Base-by-base conservation (phyloP, 768 basidiomycete species). In the Rhodotorula graminis region DNA sequence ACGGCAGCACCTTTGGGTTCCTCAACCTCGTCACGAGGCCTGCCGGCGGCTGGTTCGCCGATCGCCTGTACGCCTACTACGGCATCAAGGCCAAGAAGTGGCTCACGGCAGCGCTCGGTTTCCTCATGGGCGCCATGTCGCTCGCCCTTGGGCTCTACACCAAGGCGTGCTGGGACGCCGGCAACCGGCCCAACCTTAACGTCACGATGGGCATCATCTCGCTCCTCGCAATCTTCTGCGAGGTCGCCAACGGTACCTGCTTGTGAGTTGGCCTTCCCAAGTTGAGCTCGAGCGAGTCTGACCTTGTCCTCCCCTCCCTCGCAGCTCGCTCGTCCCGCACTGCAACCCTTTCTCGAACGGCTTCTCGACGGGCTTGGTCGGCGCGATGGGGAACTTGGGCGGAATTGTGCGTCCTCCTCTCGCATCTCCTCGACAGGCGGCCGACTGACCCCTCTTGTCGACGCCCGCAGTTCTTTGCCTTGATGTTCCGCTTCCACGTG, bases 21-120 rank as follows among this genome's bases (percentile, higher is more conserved):
- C 76, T 87, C 57, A 87, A 87, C 76, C 52, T 87, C 52, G 75
- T 86, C 69, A 83, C 84, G 0, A 83, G 87, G 12, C 85, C 85
- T 0, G 67, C 84, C 5, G 81, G 85, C 37, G 85, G 86, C 11
- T 85, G 82, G 75, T 56, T 84, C 19, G 85, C 84, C 12, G 86
- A 86, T 75, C 60, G 79, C 18, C 67, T 84, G 3, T 86, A 86
- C 80, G 72, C 76, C n/a, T 77, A 69, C 60, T 76, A 29, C 47
- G 77, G 77, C 1, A 37, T 67, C 47, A 78, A 77, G 37, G 83
- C 83, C 19, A 87, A 87, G 80, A 87, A 87, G 76, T 83, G 82
- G 70, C 80, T 84, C 73, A 83, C 83, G 53, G 76, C 86, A 50
- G 58, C 70, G 16, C 81, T 83, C 46, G 86, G 86, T 15, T 62